Evolutionary conservation across 2,329 filamentous ascomycete genomes (phyloP), one percentile per base, ranked within the genome.

Genomic region (Berkeleyomyces rouxiae): DNA sequence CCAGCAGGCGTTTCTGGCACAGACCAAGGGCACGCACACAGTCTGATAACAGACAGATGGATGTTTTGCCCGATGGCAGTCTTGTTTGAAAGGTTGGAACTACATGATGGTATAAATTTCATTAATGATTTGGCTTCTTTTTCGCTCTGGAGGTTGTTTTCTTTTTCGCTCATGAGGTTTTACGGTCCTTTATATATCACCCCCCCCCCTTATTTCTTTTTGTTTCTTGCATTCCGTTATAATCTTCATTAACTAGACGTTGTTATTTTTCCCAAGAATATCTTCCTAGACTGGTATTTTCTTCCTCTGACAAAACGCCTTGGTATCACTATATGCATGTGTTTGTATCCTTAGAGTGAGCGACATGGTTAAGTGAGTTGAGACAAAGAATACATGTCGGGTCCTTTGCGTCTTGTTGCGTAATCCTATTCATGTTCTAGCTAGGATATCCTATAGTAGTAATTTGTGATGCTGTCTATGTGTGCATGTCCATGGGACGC

Each of bases 41-140:
- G 44, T 62, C 63, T 11, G 57, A 63, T 37, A 63, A 63, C 60
- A 49, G 40, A n/a, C 63, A 44, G 37, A 55, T 55, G 16, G 55
- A 64, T 55, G 60, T 61, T 10, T 40, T 62, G 44, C 63, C 63
- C 4, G 63, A 64, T 55, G 63, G 63, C 40, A 64, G 63, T 42
- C 51, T 64, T n/a, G 63, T 64, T 23, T 64, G 42, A 62, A 16
- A 7, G 10, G 42, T 43, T 9, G 42, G 2, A 43, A 51, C 13
- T 16, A 23, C n/a, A 23, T 16, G 46, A 10, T 7, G 31, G 10
- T 23, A 23, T 9, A 7, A 3, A n/a, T 49, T 23, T 49, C 16
- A n/a, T 23, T 49, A n/a, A 23, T n/a, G n/a, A 23, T 16, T 10
- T 0, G 49, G 23, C 33, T 53, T 53, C 11, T 36, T 36, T 5